Base-by-base conservation (phyloP, 192 early-diverging fungal species). In the Backusella tarrabulga region DNA sequence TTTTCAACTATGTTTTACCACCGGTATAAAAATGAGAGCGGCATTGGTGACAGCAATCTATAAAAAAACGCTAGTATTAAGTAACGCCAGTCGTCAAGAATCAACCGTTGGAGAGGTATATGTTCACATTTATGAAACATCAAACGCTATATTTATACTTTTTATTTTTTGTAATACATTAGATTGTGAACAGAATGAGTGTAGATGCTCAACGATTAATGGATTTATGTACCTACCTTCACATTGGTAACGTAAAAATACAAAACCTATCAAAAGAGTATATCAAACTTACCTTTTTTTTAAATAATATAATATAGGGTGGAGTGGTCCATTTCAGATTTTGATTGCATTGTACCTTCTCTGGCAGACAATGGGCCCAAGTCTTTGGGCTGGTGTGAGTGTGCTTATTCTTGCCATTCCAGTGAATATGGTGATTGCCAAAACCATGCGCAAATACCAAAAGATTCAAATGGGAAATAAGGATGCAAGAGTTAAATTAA, bases 381-480 rank as follows among this genome's bases (percentile, higher is more conserved):
- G 92, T 23, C 88, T 93, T 34, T 94, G 94, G 87, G 96, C 94
- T 52, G 97, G 97, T 73, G 90, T 98, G 0, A 85, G 80, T 7
- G 78, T 95, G 26, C 94, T 98, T 92, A 74, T 98, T 41, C 36
- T 94, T n/a, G 88, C 88, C 73, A 91, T 95, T 56, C 97, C 97
- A 0, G 40, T 95, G 68, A 95, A 96, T 73, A 90, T 87, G 29
- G 75, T 84, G 41, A 72, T 97, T 17, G 91, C 91, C 8, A 87
- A 80, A 14, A 84, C 74, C 32, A 91, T 93, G 83, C 89, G 93
- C 26, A 87, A 66, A 21, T 83, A 94, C 34, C 93, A 95, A 77
- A 91, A 91, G 76, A 78, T 75, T 26, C 96, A 96, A 80, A 98
- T 98, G 97, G 82, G 77, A 68, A 94, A 94, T 88, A 96, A 96